Conservation (phyloP, 352 stramenopile genomes). For the Pythium sp. region DNA sequence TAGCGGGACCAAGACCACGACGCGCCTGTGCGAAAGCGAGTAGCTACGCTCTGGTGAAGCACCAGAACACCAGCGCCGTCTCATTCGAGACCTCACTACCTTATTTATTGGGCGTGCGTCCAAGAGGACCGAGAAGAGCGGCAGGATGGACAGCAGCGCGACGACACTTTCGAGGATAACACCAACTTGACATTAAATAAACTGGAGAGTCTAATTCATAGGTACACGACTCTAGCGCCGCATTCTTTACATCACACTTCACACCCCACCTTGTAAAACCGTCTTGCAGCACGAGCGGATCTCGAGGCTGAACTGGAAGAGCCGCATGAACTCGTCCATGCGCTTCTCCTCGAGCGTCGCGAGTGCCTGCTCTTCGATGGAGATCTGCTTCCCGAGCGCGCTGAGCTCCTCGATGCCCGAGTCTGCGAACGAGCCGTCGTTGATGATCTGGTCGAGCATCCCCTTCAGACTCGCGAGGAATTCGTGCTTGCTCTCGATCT, state of each 20-base stretch:
- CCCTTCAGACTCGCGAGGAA: background rate
- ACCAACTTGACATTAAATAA: slow-evolving; percentile 8
- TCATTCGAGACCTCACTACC: background rate
- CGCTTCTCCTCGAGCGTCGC: slow-evolving; percentile 20
- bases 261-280: slow-evolving; percentile 1
- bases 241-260: background rate
- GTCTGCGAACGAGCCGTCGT: background rate
- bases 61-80: too few species aligned
- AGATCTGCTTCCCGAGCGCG: slow-evolving; percentile 22
- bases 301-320: slow-evolving; percentile 27
- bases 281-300: slow-evolving; percentile 18
- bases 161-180: background rate
- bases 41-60: background rate
- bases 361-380: slow-evolving; percentile 19
- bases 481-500: slow-evolving; percentile 11
- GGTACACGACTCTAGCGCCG: background rate
- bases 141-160: background rate
- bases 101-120: background rate
- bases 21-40: background rate
- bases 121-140: background rate
- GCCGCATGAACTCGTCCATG: slow-evolving; percentile 22
- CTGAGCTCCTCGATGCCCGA: slow-evolving; percentile 11
- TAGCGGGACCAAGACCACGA: background rate
- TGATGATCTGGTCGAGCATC: slow-evolving; percentile 6
- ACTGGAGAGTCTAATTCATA: background rate